Conservation (phyloP, 371 early-diverging fungal genomes). For the Saksenaea oblongispora region DNA sequence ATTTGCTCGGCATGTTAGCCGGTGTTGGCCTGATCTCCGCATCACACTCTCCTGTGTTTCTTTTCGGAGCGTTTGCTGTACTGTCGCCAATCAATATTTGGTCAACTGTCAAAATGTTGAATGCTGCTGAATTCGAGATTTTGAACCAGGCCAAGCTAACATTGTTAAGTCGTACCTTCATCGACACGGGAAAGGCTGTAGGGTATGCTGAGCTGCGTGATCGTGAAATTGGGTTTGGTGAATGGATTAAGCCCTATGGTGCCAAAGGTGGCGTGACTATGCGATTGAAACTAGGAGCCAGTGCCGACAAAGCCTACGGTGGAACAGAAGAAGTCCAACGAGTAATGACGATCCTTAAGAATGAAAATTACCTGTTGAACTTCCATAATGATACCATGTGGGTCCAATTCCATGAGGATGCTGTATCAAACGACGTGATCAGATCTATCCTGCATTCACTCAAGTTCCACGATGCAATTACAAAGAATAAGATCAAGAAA, state of each 20-base stretch:
- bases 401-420: slow-evolving; percentile 58
- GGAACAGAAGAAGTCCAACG: slow-evolving; percentile 39
- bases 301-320: slow-evolving; percentile 47
- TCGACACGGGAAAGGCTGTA: slow-evolving; percentile 42
- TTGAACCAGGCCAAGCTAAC: slow-evolving; percentile 63
- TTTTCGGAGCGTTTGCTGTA: slow-evolving; percentile 58
- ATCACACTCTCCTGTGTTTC: slow-evolving; percentile 59
- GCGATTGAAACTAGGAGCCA: slow-evolving; percentile 42
- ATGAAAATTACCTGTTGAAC: slow-evolving; percentile 49
- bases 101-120: slow-evolving; percentile 54
- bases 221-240: slow-evolving; percentile 62
- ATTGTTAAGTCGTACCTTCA: slow-evolving; percentile 49
- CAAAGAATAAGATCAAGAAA: slow-evolving; percentile 20
- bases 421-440: slow-evolving; percentile 55
- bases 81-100: slow-evolving; percentile 62
- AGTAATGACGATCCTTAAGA: slow-evolving; percentile 37
- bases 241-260: slow-evolving; percentile 57
- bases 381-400: slow-evolving; percentile 46
- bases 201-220: slow-evolving; percentile 42
- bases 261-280: slow-evolving; percentile 29
- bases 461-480: slow-evolving; percentile 49
- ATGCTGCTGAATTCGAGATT: slow-evolving; percentile 68
- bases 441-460: slow-evolving; percentile 62
- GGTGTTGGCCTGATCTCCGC: slow-evolving; percentile 64
- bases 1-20: slow-evolving; percentile 64